Evolutionary conservation across 345 rosid genomes (phyloP), one percentile per base, ranked within the genome.

Genomic region (Rubroshorea leprosula): DNA sequence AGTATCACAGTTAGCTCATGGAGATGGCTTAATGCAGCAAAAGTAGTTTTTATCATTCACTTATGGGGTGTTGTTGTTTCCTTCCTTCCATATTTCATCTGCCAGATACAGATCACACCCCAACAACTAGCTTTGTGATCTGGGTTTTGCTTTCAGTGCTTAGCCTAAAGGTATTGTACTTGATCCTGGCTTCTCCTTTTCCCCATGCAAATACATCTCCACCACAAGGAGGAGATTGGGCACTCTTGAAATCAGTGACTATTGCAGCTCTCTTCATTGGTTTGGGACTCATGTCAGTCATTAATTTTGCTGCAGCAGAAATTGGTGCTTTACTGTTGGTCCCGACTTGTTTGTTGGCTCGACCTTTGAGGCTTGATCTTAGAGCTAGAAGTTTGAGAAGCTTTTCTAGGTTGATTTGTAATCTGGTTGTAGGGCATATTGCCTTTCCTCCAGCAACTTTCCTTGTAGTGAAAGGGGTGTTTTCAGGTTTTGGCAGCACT

Each of bases 231-330:
- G 69, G 60, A 25, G 71, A 85, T 58, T 87, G 94, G 92, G 73
- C 82, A 6, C 35, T 80, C 61, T 61, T 93, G 69, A 93, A 93
- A 74, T 85, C 99, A 48, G 99, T 75, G 57, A 93, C 96, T 5
- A 73, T 89, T 65, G 72, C 91, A 56, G 78, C 82, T 41, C 78
- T 76, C 24, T 85, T 87, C 80, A 85, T 87, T 27, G 96, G 99
- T 51, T 73, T 89, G 55, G 57, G 83, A 72, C 85, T 93, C 60
- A 89, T 93, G 97, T 93, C 94, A 1, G 72, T 93, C 59, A 83
- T 93, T 58, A 93, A 93, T 71, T 93, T 93, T 54, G 97, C 97
- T 16, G 72, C 88, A 14, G 97, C 97, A 27, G 88, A 89, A 75
- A 73, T 93, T 16, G 97, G 99, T 49, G 97, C 99, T 22, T 59